Evolutionary conservation across 2,329 filamentous ascomycete genomes (phyloP), one percentile per base, ranked within the genome.

Genomic region (Aschersonia sp.): DNA sequence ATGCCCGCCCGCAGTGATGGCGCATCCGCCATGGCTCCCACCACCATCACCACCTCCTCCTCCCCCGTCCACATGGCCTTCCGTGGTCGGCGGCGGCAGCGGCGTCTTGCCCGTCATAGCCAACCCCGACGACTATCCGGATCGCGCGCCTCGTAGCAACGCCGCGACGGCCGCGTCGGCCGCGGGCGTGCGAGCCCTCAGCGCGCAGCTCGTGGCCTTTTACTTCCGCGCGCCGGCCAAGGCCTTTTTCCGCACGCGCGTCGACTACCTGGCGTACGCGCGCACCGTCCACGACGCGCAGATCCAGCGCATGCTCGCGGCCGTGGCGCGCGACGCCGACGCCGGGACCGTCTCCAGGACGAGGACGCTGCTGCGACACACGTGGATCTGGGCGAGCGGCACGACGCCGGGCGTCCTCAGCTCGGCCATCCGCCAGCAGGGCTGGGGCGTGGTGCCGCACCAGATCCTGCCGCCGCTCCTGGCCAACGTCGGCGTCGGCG

Each of bases 181-280:
- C 5, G 88, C 88, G 29, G 79, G 86, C 41, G 84, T 88, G 52
- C 83, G 89, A 44, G 89, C 88, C 31, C 64, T 95, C 52, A 89
- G 83, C 56, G 84, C 87, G 6, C 84, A 94, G 60, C 72, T 87
- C 56, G 76, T 95, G 47, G 83, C 87, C 30, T 95, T 95, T 57
- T 95, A 94, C 67, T 95, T 95, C 61, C 76, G 88, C 48, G 87
- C 87, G 0, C 89, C 89, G 1, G 84, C 88, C 47, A 95, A 95
- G 66, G 85, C 88, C 12, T 95, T 95, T 62, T 94, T 95, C 66
- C 79, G 87, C 51, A 89, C 86, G 1, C 73, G 89, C 49, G 87
- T 95, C 53, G 89, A 95, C 69, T 95, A 88, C 54, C 70, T 79
- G 14, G 74, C 74, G 2, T 79, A 77, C 51, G 76, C 75, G 3